These are phyloP conservation scores for Discostella stelligeroides DNA, from an alignment of 108 stramenopile genomes.

Conservation along the genomic window DNA sequence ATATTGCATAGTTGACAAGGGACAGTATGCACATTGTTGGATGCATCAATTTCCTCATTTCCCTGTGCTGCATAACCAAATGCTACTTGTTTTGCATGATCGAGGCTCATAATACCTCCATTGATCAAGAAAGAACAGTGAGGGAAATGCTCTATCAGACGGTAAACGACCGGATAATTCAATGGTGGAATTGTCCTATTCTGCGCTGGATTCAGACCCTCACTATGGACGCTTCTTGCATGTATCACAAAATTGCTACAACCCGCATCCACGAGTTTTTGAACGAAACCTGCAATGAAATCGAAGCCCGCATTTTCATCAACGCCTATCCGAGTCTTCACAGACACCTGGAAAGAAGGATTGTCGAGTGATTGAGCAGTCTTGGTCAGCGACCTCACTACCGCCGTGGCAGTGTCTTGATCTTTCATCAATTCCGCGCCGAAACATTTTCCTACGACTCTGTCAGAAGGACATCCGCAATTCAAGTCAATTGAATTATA, in stretches of 20 bases:
- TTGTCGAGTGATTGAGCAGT: constrained; percentile 13
- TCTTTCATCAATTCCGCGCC: constrained; percentile 63
- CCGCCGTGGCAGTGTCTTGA: constrained; percentile 23
- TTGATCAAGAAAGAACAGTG: constrained; percentile 76
- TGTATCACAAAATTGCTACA: constrained; percentile 70
- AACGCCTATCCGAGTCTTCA: constrained; percentile 77
- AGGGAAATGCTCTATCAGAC: constrained; percentile 63
- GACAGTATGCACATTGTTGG: constrained; percentile 34
- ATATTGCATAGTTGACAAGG: constrained; percentile 58
- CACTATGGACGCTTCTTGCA: constrained; percentile 61
- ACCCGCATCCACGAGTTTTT: constrained; percentile 36
- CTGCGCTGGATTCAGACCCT: constrained; percentile 61
- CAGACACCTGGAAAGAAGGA: constrained; percentile 41
- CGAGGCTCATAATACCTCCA: constrained; percentile 68
- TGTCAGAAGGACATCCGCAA: constrained; percentile 69
- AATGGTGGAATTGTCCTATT: constrained; percentile 79
- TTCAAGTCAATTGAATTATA: constrained; percentile 84
- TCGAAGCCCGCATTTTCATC: constrained; percentile 63
- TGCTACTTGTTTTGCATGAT: constrained; percentile 55
- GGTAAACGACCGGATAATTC: constrained; percentile 72
- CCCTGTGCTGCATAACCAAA: constrained; percentile 32
- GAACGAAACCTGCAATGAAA: constrained; percentile 49
- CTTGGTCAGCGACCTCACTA: constrained; percentile 30
- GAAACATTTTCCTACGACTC: constrained; percentile 55
- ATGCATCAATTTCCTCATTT: constrained; percentile 3